Conservation (phyloP, 2,329 filamentous ascomycete genomes). For the Fusarium sp. region DNA sequence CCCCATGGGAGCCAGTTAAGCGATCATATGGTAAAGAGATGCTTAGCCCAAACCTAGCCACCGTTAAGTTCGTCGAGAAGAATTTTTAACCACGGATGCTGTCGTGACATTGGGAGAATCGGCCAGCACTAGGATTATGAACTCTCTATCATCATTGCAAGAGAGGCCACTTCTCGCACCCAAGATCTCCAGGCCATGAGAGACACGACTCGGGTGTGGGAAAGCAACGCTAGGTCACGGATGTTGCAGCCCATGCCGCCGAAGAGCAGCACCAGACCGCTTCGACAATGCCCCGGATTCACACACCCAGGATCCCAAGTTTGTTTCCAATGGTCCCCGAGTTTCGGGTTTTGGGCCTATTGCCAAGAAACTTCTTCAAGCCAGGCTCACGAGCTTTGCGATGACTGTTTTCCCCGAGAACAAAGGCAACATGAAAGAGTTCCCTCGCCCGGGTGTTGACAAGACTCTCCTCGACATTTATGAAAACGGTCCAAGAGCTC, state of each 20-base stretch:
- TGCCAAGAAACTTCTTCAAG: not conserved
- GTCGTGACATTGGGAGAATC: not conserved
- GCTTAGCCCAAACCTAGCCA: not conserved
- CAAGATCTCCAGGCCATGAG: not conserved
- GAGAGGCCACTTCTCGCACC: not conserved
- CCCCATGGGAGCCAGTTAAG: not conserved
- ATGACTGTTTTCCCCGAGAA: not conserved
- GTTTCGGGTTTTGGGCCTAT: not conserved
- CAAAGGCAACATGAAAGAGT: not conserved
- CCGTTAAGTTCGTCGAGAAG: not conserved
- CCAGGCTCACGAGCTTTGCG: not conserved
- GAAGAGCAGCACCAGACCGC: not conserved
- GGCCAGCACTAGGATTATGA: not conserved
- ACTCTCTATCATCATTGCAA: not conserved
- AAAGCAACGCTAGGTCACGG: not conserved
- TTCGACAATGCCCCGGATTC: not conserved
- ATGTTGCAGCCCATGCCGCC: not conserved
- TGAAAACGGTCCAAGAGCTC: accelerated
- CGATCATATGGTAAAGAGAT: not conserved
- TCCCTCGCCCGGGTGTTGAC: not conserved
- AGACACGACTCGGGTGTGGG: not conserved
- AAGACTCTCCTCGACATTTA: not conserved
- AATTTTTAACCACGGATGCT: not conserved
- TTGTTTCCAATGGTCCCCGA: not conserved
- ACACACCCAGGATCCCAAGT: not conserved